Conservation (phyloP, 345 rosid species). For the Nasturtium officinale region DNA sequence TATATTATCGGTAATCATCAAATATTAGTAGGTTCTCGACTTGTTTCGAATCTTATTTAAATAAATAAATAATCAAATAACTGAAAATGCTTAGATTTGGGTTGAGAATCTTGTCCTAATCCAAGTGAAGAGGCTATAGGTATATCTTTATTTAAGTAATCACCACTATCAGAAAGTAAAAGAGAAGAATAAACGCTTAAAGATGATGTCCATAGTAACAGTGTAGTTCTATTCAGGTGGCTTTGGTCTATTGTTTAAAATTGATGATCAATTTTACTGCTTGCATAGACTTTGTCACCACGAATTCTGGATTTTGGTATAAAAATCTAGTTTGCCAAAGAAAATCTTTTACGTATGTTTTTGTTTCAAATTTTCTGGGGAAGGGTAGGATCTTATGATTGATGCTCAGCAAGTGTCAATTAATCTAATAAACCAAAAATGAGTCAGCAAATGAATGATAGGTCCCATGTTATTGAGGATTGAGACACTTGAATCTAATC, state of each 20-base stretch:
- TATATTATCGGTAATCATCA: not conserved
- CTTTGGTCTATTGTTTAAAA: conserved; percentile 1
- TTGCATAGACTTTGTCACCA: conserved; percentile 24
- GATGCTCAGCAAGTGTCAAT: conserved; percentile 30
- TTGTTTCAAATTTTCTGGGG: not conserved
- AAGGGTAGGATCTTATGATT: conserved; percentile 24
- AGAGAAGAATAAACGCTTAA: conserved; percentile 28
- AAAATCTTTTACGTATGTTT: conserved; percentile 3
- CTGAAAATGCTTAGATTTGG: conserved; percentile 13
- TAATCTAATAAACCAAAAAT: conserved; percentile 25
- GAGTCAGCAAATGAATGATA: conserved; percentile 41
- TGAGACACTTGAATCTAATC: conserved; percentile 42
- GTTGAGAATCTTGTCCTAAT: conserved; percentile 39
- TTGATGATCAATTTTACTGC: conserved; percentile 18
- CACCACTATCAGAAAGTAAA: conserved; percentile 37
- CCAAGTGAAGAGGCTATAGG: conserved; percentile 23
- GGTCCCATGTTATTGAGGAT: conserved; percentile 43
- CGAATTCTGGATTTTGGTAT: not conserved
- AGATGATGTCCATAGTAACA: conserved; percentile 17
- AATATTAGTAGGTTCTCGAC: conserved; percentile 6
- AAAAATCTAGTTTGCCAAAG: conserved; percentile 5
- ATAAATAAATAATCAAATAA: not conserved
- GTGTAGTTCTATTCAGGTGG: conserved; percentile 2
- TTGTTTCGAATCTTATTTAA: not conserved
- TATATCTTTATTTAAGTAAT: conserved; percentile 33